phyloP scores from a whole-genome alignment of 2,329 filamentous ascomycete species.

The Ascochyta viciae-villosae region DNA sequence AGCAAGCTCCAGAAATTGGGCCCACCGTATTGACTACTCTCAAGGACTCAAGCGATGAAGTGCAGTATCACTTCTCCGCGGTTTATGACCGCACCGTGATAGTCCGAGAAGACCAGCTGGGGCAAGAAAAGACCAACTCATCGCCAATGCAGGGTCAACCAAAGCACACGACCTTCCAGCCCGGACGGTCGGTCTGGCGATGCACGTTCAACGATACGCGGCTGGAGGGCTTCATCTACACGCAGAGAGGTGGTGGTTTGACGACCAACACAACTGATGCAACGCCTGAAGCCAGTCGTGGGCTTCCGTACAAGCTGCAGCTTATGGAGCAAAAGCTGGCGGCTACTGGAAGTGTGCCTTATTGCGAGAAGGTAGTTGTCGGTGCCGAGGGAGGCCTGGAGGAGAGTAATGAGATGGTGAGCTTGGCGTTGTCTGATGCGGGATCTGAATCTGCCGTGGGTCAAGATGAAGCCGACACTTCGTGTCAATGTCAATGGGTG shows the following conservation, averaged over 20 bases:
- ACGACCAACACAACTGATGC: neutral
- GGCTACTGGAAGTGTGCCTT: constrained; percentile 25
- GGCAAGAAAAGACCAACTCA: neutral
- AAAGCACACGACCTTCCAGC: constrained; percentile 14
- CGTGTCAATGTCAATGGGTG: constrained; percentile 16
- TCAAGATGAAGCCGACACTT: neutral
- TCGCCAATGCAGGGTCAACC: neutral
- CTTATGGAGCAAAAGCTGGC: constrained; percentile 28
- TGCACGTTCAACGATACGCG: constrained; percentile 38
- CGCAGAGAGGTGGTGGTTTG: neutral
- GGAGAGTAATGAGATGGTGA: neutral
- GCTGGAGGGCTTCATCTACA: constrained; percentile 35
- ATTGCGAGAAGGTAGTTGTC: constrained; percentile 28
- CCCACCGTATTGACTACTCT: constrained; percentile 17
- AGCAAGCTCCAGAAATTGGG: constrained; percentile 25
- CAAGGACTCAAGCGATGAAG: neutral
- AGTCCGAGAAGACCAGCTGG: constrained; percentile 25
- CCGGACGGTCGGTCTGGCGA: constrained; percentile 32
- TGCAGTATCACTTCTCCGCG: constrained; percentile 32
- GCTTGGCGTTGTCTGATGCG: neutral
- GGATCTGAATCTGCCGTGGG: neutral
- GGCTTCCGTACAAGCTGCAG: constrained; percentile 34
- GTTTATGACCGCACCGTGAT: constrained; percentile 35
- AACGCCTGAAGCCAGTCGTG: neutral
- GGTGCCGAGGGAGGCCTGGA: neutral